Base-by-base conservation (phyloP, 257 asterid genomes). In the Haberlea rhodopensis region DNA sequence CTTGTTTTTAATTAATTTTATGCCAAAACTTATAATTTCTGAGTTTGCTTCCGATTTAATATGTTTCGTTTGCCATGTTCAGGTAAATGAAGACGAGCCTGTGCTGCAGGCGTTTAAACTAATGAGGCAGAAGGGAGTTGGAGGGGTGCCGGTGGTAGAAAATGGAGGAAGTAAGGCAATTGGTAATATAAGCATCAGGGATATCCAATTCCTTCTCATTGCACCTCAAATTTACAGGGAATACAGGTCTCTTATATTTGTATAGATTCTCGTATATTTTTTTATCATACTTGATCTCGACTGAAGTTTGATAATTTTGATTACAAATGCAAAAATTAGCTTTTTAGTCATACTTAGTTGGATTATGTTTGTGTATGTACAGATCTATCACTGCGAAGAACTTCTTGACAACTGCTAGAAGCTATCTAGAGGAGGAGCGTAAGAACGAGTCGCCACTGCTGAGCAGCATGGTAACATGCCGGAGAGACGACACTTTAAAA, bases 141-240 rank as follows among this genome's bases (percentile, higher is more conserved):
- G 99, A 63, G 99, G 92, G 15, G 69, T 94, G 11, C 99, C 99
- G 0, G 96, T 94, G 57, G 90, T 94, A 32, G 87, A 80, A 49
- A 81, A 82, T 53, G 87, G 76, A 63, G 96, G 96, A 52, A 81
- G 23, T 21, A 87, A 83, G 67, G 90, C 97, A 15, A 75, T 94
- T 31, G 99, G 99, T 63, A 90, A 90, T 70, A 90, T 90, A 80
- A 94, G 97, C 78, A 94, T 94, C 73, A 79, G 97, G 73, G 99
- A 94, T 77, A 82, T 94, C 40, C 99, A 94, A 68, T 94, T 77
- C 83, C 99, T 94, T 76, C 95, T 94, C 25, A 86, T 81, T 27
- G 89, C 97, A 57, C 99, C 99, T 5, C 95, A 82, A 69, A 90
- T 94, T 80, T 94, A 90, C 89, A 90, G 76, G 70, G 86, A 90